Base-by-base conservation (phyloP, 2,329 filamentous ascomycete species). In the Trichophyton rubrum region DNA sequence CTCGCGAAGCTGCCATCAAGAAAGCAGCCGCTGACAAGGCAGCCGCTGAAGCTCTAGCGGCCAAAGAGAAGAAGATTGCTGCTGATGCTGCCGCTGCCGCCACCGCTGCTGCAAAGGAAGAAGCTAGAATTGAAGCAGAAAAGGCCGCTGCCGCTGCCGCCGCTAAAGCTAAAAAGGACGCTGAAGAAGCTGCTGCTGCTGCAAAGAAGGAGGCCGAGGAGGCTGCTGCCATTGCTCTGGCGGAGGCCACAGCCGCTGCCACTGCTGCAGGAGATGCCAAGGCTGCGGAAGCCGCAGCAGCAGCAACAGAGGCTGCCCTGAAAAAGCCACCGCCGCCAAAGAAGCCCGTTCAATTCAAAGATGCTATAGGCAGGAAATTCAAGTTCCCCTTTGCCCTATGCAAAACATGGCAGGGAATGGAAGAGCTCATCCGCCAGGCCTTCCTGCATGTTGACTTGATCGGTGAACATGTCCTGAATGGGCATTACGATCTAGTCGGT, bases 331-430 rank as follows among this genome's bases (percentile, higher is more conserved):
- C 82, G n/a, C 77, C 79, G 60, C 79, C 79, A 66, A 88, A 89
- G 72, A 79, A 85, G 49, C 89, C 88, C 1, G 89, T 96, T 71
- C 86, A 86, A 66, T 95, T 95, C 77, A 95, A 95, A 74, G 91
- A 96, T 71, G 90, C 90, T 0, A 85, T 96, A 15, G 89, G 89
- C 35, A 82, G 91, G 66, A 96, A 95, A 73, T 96, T 95, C 72
- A 93, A 85, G 74, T 96, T 96, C 69, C 91, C 91, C 1, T 96
- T 86, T 74, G 84, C 91, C 64, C 73, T 95, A 33, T 96, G 90
- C 73, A 84, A 85, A 68, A 93, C 86, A 2, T 95, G 90, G 90
- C 78, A 80, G 87, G 88, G 88, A 17, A 92, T 93, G 88, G 88
- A 92, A 71, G 86, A 89, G 55, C 80, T 93, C 41, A 92, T 93